These are phyloP conservation scores for Komagataella pastoris DNA, from an alignment of 805 yeast genomes.

Conservation along the genomic window DNA sequence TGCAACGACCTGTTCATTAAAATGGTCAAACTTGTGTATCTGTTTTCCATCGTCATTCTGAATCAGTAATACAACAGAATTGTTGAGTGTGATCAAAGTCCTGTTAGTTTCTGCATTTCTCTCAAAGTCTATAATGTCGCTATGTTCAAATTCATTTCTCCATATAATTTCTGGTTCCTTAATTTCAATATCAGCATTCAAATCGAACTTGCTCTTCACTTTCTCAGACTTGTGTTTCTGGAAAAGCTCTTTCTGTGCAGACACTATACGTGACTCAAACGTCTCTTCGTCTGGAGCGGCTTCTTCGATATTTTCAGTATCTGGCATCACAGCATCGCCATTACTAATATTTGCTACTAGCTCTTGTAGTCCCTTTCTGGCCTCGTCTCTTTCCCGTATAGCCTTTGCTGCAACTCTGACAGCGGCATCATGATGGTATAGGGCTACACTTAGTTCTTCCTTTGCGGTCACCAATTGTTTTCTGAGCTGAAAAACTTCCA, in stretches of 20 bases:
- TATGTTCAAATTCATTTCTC: not conserved
- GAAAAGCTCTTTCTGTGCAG: constrained; percentile 9
- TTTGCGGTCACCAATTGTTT: constrained; percentile 55
- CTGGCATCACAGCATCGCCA: constrained; percentile 5
- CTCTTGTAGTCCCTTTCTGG: constrained; percentile 48
- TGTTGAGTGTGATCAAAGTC: not conserved
- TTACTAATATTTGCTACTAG: constrained; percentile 29
- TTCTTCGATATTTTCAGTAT: not conserved
- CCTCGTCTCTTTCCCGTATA: constrained; percentile 64
- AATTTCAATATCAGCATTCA: constrained; percentile 1
- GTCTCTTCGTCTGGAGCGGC: constrained; percentile 1
- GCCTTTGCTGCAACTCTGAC: constrained; percentile 70
- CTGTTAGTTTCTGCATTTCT: not conserved
- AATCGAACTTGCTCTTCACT: constrained; percentile 5
- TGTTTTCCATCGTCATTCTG: not conserved
- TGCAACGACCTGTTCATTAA: not conserved
- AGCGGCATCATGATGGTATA: constrained; percentile 86
- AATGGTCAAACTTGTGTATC: not conserved
- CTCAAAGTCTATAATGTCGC: not conserved
- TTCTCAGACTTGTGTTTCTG: constrained; percentile 10
- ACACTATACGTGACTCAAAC: constrained; percentile 3
- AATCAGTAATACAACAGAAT: not conserved
- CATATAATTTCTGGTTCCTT: not conserved
- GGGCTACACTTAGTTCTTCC: constrained; percentile 61
- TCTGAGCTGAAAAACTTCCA: constrained; percentile 67